Percentiles rank a stretch among this genome's conserved stretches.
Evolutionary conservation across 345 rosid species (phyloP).

Genomic region (Salix exigua): DNA sequence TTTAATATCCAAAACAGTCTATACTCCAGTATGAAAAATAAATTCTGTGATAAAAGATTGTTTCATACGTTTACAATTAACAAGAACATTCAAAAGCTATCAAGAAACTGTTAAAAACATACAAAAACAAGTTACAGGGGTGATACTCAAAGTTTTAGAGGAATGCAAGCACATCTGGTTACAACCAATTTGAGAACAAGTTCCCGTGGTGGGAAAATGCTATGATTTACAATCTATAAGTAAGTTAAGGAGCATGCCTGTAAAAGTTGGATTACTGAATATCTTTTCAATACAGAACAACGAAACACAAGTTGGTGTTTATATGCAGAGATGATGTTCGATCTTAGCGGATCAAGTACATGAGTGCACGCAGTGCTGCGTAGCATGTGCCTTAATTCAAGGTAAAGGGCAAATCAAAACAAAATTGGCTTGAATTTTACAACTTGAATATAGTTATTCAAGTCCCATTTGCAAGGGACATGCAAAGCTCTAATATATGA

Average conservation of each 20-base stretch:
- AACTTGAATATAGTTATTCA: neutral
- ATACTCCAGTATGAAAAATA: neutral
- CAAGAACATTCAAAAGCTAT: neutral
- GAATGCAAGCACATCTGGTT: neutral
- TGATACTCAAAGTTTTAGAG: neutral
- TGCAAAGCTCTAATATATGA: neutral
- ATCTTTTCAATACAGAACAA: neutral
- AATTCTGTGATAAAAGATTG: neutral
- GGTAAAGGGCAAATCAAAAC: neutral
- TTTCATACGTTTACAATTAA: neutral
- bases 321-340: neutral
- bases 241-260: neutral
- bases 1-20: neutral
- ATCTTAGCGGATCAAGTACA: neutral
- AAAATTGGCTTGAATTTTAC: neutral
- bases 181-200: neutral
- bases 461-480: neutral
- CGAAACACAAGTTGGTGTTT: neutral
- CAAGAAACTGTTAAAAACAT: neutral
- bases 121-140: neutral
- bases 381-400: neutral
- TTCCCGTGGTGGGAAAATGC: neutral
- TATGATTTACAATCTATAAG: neutral
- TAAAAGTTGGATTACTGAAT: neutral
- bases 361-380: neutral